Base-by-base conservation (phyloP, 179 eudicot species). In the Spinacia oleracea region DNA sequence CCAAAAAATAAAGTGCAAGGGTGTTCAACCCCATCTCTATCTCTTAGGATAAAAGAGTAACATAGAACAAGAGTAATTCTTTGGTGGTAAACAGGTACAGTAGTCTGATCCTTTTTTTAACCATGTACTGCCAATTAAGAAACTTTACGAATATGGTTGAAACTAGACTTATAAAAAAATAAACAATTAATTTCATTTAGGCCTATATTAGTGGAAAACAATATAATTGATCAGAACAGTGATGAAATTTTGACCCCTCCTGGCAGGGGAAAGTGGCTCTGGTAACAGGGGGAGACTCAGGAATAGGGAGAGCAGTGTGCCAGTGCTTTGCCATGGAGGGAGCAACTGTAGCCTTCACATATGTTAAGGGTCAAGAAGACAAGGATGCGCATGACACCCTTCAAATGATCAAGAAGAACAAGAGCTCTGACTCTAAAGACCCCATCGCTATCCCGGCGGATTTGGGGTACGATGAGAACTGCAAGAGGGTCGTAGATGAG, bases 241-340 rank as follows among this genome's bases (percentile, higher is more conserved):
- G n/a, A 31, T 31, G 32, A 14, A 34, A 64, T 59, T 10, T 38
- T 48, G 0, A 46, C 14, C 27, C 59, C 1, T 23, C 29, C 55
- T 31, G 81, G 76, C 86, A 95, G 97, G 98, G 98, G 16, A 95
- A 88, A 81, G 93, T 91, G 76, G 98, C 98, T 0, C 38, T 95
- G 64, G 97, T 95, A 75, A 87, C 97, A 9, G 98, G 98, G 0
- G 98, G 98, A 6, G 98, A 93, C 79, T 95, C 97, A 0, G 98
- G 98, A 23, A 95, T 95, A 71, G 98, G 98, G 0, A 79, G 93
- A 76, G 97, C 99, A 1, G 96, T 90, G 46, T 82, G 90, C 67
- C 87, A 88, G 55, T 86, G 85, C 80, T 95, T 91, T 35, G 88
- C 92, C 0, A 71, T 80, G 66, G 98, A 93, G 77, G 98, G 98